Conservation (phyloP, 2,329 filamentous ascomycete genomes). For the Calonectria ilicicola region DNA sequence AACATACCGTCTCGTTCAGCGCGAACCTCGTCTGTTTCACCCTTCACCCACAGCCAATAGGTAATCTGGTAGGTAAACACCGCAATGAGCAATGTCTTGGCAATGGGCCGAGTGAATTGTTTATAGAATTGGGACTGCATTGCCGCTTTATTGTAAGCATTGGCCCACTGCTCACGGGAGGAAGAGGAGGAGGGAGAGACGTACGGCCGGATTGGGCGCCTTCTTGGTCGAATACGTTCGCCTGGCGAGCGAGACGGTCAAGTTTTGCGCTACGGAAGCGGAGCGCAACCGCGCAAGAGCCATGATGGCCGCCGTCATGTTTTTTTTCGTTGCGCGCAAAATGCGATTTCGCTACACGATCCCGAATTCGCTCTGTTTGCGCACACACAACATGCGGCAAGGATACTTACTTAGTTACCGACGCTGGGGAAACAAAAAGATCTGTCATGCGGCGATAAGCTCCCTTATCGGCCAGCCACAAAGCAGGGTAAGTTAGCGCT, state of each 20-base stretch:
- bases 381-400: neutral
- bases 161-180: neutral
- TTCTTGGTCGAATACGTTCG: constrained; percentile 44
- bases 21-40: constrained; percentile 78
- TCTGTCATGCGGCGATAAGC: neutral
- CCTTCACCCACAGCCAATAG: constrained; percentile 80
- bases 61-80: constrained; percentile 83
- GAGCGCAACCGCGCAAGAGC: constrained; percentile 29
- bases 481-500: too few relatives aligned
- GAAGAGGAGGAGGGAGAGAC: neutral
- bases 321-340: constrained; percentile 9
- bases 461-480: constrained; percentile 24
- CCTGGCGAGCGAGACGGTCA: neutral
- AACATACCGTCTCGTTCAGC: constrained; percentile 65
- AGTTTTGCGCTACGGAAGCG: constrained; percentile 1
- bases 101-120: constrained; percentile 78
- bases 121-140: constrained; percentile 76
- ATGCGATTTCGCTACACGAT: neutral
- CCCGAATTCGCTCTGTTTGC: neutral
- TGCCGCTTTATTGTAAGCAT: neutral
- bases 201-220: constrained; percentile 42
- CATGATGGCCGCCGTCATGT: constrained; percentile 26
- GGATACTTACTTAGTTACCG: too few relatives aligned
- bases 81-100: constrained; percentile 80
- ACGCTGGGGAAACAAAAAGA: neutral